Base-by-base conservation (phyloP, 169 alveolate species). In the Cryptosporidium meleagridis region DNA sequence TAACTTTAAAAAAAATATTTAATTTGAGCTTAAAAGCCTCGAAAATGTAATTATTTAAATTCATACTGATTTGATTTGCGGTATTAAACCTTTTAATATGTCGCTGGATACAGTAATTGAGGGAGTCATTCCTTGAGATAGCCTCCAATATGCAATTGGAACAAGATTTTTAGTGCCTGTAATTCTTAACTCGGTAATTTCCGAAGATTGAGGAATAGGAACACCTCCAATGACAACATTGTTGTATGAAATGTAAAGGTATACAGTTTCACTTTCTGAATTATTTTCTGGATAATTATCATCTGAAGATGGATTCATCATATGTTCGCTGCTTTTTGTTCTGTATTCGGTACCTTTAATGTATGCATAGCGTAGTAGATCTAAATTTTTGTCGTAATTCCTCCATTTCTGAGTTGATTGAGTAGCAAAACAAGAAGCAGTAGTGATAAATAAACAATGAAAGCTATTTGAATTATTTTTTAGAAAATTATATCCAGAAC, bases 121-220 rank as follows among this genome's bases (percentile, higher is more conserved):
- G 5, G 72, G 72, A 3, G 72, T 65, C 72, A 65, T 65, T 18
- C 72, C 72, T 29, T 65, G 72, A 3, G 72, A 65, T n/a, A 35
- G 33, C 31, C 72, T 65, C 72, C 72, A 65, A 29, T 65, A 65
- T 33, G 72, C 72, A 31, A 65, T 65, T 65, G 72, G 72, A 31
- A 65, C 72, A 2, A 31, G 72, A 10, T 33, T 21, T 29, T 65
- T 31, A 8, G 33, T 65, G 23, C 72, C 51, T 16, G 72, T 65
- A 35, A 65, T 65, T 37, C 53, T 65, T n/a, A 65, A 35, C 51
- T 65, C 72, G 7, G 72, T 65, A 21, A 65, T 65, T 1, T 65
- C 31, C 14, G 51, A 35, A 35, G 72, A 65, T 10, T 37, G 16
- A n/a, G 72, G 72, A 18, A 65, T 37, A 31, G 72, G 41, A 6